These are phyloP conservation scores for Exophiala viscosa DNA, from an alignment of 2,329 filamentous ascomycete species.

Conservation along the genomic window DNA sequence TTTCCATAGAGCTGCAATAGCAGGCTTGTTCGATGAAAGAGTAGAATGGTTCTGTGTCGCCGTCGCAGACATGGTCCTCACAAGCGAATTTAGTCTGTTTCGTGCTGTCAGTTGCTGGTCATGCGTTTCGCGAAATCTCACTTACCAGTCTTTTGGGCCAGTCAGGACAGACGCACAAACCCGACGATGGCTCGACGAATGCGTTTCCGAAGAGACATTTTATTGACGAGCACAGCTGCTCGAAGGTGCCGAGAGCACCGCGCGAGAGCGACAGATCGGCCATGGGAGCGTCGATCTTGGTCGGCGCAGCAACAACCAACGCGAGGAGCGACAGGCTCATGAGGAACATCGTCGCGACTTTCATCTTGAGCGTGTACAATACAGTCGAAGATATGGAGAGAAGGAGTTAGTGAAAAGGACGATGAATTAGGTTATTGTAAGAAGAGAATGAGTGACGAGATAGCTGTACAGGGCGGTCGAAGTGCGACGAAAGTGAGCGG, in stretches of 20 bases:
- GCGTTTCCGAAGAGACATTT: slow-evolving; percentile 15
- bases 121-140: neutral
- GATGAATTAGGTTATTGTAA: neutral
- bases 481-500: neutral
- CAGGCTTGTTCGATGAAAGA: slow-evolving; percentile 14
- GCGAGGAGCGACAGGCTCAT: slow-evolving; percentile 2
- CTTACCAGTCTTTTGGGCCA: slow-evolving; percentile 9
- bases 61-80: slow-evolving; percentile 2
- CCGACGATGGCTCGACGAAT: slow-evolving; percentile 3
- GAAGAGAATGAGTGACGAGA: neutral
- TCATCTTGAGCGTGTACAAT: neutral
- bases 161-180: slow-evolving; percentile 13
- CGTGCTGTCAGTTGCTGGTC: neutral
- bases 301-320: slow-evolving; percentile 11
- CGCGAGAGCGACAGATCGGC: neutral
- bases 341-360: slow-evolving; percentile 3
- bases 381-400: neutral
- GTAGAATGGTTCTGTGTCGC: slow-evolving; percentile 13
- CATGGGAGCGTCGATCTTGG: slow-evolving; percentile 3
- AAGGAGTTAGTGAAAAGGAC: neutral
- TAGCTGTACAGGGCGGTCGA: neutral
- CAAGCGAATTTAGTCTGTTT: slow-evolving; percentile 15
- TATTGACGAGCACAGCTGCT: slow-evolving; percentile 12
- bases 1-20: slow-evolving; percentile 12
- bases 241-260: neutral